These are phyloP conservation scores for Coemansia asiatica DNA, from an alignment of 192 early-diverging fungal genomes.

Conservation along the genomic window DNA sequence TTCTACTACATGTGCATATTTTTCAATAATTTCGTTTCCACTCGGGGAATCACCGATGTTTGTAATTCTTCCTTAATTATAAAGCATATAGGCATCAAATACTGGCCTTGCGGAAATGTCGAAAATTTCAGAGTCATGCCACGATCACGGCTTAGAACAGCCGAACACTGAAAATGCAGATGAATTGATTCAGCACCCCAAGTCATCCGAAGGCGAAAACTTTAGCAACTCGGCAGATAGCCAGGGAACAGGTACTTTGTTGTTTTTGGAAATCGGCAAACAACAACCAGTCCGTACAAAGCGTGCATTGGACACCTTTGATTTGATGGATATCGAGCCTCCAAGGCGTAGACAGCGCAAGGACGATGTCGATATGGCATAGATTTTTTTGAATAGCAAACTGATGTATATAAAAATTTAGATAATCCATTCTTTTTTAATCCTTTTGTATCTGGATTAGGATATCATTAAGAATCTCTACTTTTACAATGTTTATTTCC, in stretches of 20 bases:
- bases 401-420: neutral
- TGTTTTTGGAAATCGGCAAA: neutral
- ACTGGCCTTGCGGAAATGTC: neutral
- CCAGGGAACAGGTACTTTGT: neutral
- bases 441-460: neutral
- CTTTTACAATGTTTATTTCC: no score
- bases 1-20: neutral
- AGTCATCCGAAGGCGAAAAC: neutral
- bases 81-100: neutral
- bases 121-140: neutral
- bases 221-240: neutral
- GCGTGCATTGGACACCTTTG: slow-evolving; percentile 25
- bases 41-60: neutral
- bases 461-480: no score
- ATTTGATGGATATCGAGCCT: slow-evolving; percentile 49
- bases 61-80: neutral
- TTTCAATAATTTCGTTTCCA: neutral
- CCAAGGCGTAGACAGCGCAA: slow-evolving; percentile 47
- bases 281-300: slow-evolving; percentile 19
- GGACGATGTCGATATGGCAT: slow-evolving; percentile 36
- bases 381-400: neutral
- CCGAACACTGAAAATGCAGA: neutral
- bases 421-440: neutral
- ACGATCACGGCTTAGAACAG: neutral
- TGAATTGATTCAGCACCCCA: neutral